Base-by-base conservation (phyloP, 352 stramenopile species). In the Globisporangium middletonii region DNA sequence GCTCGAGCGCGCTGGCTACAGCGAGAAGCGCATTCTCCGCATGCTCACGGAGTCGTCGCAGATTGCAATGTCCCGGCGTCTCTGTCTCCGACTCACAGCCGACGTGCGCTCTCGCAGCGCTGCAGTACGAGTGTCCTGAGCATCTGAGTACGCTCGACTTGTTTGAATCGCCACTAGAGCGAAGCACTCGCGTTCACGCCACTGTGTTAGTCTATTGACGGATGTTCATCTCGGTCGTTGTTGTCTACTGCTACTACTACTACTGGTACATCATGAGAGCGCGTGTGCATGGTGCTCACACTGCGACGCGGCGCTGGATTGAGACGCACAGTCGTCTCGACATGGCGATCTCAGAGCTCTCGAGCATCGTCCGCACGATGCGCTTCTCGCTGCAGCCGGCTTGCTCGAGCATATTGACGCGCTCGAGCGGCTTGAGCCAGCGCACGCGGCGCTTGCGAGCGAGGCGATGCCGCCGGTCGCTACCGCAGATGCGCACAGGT, bases 301-400 rank as follows among this genome's bases (percentile, higher is more conserved):
- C 53, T 6, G 28, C 15, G 30, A 59, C 46, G 53, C 53, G 41
- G 28, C 53, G 53, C 44, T 59, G 53, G 6, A 59, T 44, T 1
- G 43, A 59, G 30, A 59, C 38, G 12, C 62, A 61, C 18, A 73
- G 55, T 26, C 72, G 68, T 45, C 74, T 52, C 3, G 72, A 84
- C 74, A 79, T 79, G 33, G 69, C 71, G 27, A 85, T 85, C 45
- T 69, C 65, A 13, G 72, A 74, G 23, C 59, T 75, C 58, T 85
- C 75, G 66, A 77, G 79, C 60, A 86, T 69, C 73, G 77, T 79
- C 16, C 71, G 72, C 44, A 70, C 77, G 59, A 86, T 86, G 26
- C 65, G 63, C 41, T 69, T 60, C 47, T 86, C 75, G 28, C 75
- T 86, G 27, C 79, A 60, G 18, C 55, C 58, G 19, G 60, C 64